Evolutionary conservation across 352 stramenopile genomes (phyloP), one percentile per base, ranked within the genome.

Genomic region (Phytophthora ramorum): DNA sequence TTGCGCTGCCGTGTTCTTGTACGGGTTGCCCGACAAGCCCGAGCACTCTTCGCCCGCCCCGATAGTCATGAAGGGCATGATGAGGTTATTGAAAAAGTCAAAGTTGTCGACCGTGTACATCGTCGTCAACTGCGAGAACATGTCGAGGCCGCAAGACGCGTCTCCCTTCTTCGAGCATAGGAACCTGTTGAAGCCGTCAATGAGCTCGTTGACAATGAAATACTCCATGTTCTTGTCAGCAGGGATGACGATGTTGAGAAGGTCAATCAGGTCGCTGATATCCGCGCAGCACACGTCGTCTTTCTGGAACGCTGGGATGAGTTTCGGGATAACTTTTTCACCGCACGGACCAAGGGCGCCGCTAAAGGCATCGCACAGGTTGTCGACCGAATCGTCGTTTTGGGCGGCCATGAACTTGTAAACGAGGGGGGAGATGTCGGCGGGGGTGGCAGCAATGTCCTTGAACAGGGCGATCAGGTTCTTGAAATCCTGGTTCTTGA

Each of bases 201-300:
- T 59, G n/a, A 89, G 26, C 14, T 89, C 79, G 30, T 76, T 84
- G 2, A 89, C 51, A 3, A 89, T 7, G 56, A 84, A 89, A 59
- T 60, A 76, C 16, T 76, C 46, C 17, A 65, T 72, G 24, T 43
- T 73, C 20, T 73, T 67, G 56, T 75, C 63, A 16, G 75, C 45
- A 20, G 79, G 69, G 20, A 89, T 69, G 24, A 84, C 58, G 14
- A 86, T 67, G 38, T 83, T 80, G 20, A 86, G 52, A n/a, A 86
- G 58, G 48, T 89, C 79, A 22, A 89, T 62, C 16, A 80, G 35
- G 32, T 89, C 76, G 28, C 76, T 79, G 32, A 89, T 59, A 14
- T 83, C 30, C 3, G 66, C 67, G 53, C 79, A 89, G 52, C 79
- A 89, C 50, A 69, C 66, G 32, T 78, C 57, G 58, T 89, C 76